phyloP scores from a whole-genome alignment of 257 asterid genomes.

The Paulownia fortunei region DNA sequence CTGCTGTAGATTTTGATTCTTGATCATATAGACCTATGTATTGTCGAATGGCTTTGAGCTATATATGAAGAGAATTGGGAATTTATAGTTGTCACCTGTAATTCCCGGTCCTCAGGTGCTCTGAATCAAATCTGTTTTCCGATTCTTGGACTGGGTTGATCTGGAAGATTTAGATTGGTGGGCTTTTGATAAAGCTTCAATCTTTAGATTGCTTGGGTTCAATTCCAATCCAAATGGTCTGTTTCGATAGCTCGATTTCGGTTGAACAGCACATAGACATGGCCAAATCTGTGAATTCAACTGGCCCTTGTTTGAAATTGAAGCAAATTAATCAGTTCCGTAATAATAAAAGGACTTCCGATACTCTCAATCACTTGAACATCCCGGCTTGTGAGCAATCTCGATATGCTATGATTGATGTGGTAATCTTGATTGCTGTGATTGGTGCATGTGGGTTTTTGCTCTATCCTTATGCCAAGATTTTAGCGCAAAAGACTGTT shows the following conservation, averaged over 20 bases:
- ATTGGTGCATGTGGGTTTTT: slow-evolving; percentile 69
- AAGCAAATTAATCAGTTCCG: slow-evolving; percentile 65
- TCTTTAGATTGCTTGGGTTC: slow-evolving; percentile 39
- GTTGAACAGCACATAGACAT: slow-evolving; percentile 68
- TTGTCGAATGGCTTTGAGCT: slow-evolving; percentile 1
- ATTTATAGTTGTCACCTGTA: slow-evolving; percentile 33
- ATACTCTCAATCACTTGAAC: slow-evolving; percentile 46
- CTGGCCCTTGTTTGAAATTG: slow-evolving; percentile 55
- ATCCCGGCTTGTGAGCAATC: slow-evolving; percentile 81
- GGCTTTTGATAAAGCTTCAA: slow-evolving; percentile 44
- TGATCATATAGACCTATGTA: not conserved
- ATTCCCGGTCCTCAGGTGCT: slow-evolving; percentile 40
- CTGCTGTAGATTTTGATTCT: slow-evolving; percentile 22
- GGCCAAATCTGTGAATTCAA: slow-evolving; percentile 70
- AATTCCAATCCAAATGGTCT: slow-evolving; percentile 78
- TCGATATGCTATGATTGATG: slow-evolving; percentile 73
- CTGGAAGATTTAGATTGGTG: slow-evolving; percentile 31
- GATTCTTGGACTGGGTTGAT: slow-evolving; percentile 39
- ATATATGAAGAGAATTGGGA: slow-evolving; percentile 14
- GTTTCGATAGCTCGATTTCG: slow-evolving; percentile 59
- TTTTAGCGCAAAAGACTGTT: slow-evolving; percentile 39
- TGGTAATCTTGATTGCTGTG: slow-evolving; percentile 76
- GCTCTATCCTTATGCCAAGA: slow-evolving; percentile 64
- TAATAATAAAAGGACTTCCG: slow-evolving; percentile 42
- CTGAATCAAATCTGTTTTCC: slow-evolving; percentile 23